These are phyloP conservation scores for Lodderomyces jiufengensis DNA, from an alignment of 1,139 yeast species.

Conservation along the genomic window DNA sequence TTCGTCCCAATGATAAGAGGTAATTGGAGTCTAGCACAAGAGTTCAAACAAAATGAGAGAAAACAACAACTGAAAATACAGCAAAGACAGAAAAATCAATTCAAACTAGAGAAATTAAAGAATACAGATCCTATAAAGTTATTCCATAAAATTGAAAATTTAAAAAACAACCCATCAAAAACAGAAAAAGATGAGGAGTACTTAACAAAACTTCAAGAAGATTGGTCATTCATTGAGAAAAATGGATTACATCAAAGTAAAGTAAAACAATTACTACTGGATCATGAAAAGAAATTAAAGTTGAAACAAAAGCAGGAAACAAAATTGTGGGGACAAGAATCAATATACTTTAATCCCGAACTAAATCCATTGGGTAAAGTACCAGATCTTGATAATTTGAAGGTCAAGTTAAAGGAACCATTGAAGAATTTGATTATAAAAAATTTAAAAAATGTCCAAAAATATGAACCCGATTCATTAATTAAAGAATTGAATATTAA, in stretches of 20 bases:
- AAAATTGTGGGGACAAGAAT: constrained; percentile 36
- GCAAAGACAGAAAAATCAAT: constrained; percentile 35
- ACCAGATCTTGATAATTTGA: constrained; percentile 19
- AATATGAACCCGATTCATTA: constrained; percentile 26
- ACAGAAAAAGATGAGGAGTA: constrained; percentile 22
- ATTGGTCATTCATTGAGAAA: constrained; percentile 40
- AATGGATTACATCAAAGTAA: constrained; percentile 32
- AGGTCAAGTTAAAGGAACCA: not conserved
- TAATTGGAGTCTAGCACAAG: constrained; percentile 42
- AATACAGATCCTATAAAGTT: constrained; percentile 33
- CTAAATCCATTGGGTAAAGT: constrained; percentile 45
- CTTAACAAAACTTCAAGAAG: constrained; percentile 28
- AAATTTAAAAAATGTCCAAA: constrained; percentile 23
- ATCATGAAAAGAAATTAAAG: constrained; percentile 16
- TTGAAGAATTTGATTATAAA: not conserved
- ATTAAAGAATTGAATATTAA: constrained; percentile 24
- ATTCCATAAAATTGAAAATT: constrained; percentile 26
- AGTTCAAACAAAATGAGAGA: constrained; percentile 36
- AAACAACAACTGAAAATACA: constrained; percentile 37
- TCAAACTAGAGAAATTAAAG: constrained; percentile 24
- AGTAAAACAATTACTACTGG: constrained; percentile 21
- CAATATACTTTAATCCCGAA: constrained; percentile 45
- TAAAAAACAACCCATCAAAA: constrained; percentile 17
- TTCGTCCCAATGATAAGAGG: constrained; percentile 44
- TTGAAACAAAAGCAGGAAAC: constrained; percentile 17